phyloP scores from a whole-genome alignment of 139 green algal genomes.

The Chlorella vulgaris region DNA sequence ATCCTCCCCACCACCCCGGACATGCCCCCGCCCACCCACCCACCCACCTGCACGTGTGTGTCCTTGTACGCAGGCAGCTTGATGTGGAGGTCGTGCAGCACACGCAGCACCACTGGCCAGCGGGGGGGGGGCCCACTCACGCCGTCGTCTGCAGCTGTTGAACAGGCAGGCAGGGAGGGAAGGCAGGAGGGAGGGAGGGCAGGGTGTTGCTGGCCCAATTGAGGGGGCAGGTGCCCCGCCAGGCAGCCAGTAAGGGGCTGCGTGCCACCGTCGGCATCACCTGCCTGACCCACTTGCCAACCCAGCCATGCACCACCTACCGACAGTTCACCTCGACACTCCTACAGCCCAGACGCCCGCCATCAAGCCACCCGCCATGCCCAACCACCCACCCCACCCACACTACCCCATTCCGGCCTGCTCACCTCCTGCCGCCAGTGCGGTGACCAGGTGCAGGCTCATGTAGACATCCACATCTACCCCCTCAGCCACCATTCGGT shows the following conservation, averaged over 20 bases:
- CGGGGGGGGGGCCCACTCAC: constrained; percentile 1
- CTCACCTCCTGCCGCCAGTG: not conserved
- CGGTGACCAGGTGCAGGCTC: constrained; percentile 21
- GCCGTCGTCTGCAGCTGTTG: not conserved
- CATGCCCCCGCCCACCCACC: too few relatives aligned
- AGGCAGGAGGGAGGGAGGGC: not conserved
- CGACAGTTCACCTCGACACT: too few relatives aligned
- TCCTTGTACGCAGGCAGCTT: not conserved
- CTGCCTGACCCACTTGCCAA: too few relatives aligned
- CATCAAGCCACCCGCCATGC: too few relatives aligned
- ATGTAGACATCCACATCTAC: constrained; percentile 19
- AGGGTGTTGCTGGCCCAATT: not conserved
- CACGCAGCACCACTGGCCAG: constrained; percentile 19
- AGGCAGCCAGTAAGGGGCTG: too few relatives aligned
- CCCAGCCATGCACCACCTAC: too few relatives aligned
- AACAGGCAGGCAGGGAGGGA: not conserved
- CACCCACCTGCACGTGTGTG: constrained; percentile 3
- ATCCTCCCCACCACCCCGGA: too few relatives aligned
- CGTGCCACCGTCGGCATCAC: too few relatives aligned
- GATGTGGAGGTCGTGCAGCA: constrained; percentile 30
- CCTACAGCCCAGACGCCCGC: too few relatives aligned
- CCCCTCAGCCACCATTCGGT: not conserved
- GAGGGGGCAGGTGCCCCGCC: too few relatives aligned
- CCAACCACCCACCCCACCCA: not conserved
- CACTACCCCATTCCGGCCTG: not conserved